These are phyloP conservation scores for Elongisporangium senticosum DNA, from an alignment of 352 stramenopile species.

Conservation along the genomic window DNA sequence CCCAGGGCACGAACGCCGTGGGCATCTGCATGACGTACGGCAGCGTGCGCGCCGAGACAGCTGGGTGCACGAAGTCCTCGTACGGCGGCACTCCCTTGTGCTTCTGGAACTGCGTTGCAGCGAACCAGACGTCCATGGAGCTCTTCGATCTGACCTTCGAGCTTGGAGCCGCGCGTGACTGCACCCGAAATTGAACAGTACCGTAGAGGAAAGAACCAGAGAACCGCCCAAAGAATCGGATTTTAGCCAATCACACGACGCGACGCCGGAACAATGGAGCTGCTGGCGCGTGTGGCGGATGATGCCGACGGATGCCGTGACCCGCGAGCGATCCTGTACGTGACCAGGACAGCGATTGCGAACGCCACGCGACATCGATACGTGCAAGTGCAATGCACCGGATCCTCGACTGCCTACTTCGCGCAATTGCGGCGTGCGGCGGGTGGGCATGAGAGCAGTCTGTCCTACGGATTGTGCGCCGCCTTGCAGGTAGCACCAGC, in stretches of 20 bases:
- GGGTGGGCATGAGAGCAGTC: constrained; percentile 4
- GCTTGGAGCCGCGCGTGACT: background rate
- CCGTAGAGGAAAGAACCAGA: background rate
- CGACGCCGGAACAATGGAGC: background rate
- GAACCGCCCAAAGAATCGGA: background rate
- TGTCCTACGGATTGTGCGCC: constrained; percentile 25
- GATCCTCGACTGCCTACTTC: constrained; percentile 11
- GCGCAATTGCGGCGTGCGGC: constrained; percentile 14
- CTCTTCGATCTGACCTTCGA: background rate
- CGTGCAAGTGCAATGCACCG: constrained; percentile 10
- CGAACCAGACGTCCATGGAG: constrained; percentile 72
- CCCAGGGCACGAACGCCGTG: constrained; percentile 60
- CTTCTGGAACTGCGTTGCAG: constrained; percentile 48
- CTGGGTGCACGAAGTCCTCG: constrained; percentile 46
- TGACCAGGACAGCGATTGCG: constrained; percentile 7
- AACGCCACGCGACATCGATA: constrained; percentile 19
- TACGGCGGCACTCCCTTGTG: constrained; percentile 49
- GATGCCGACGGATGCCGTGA: background rate
- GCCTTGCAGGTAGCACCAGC: constrained; percentile 12
- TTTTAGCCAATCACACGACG: background rate
- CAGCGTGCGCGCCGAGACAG: constrained; percentile 32
- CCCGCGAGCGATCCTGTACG: background rate
- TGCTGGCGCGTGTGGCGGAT: background rate
- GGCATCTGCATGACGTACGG: constrained; percentile 66
- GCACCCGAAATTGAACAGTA: background rate